Evolutionary conservation across 2,329 filamentous ascomycete species (phyloP), one percentile per base, ranked within the genome.

Genomic region (Claviceps digitariae): DNA sequence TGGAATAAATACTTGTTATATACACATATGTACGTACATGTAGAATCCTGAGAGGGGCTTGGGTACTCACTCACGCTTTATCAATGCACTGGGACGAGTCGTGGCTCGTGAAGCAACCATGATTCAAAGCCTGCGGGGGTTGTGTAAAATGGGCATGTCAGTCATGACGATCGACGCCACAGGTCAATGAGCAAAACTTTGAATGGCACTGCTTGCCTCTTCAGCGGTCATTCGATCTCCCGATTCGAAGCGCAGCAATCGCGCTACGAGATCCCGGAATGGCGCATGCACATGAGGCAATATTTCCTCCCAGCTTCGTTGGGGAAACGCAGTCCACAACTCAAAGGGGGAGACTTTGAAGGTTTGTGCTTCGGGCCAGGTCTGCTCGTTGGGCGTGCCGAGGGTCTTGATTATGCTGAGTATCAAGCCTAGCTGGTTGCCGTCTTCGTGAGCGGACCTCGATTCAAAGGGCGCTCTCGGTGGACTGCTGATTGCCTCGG

Each of bases 331-430:
- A 43, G 82, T 78, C 70, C 95, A 98, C 66, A 90, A 94, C 15
- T 90, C 87, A 77, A 95, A 98, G 20, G 95, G 93, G 0, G 87
- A 86, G 1, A 82, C 81, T 55, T 68, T 74, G 62, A 94, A 85
- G 1, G 64, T 63, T 12, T 69, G 69, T 5, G 87, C 86, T 67
- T 90, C 88, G 2, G 93, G 93, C 93, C 93, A 98, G 0, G 74
- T 81, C 51, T 83, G 73, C n/a, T 75, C 68, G 46, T 85, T 86
- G 0, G 93, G 93, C 1, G 90, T 96, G 1, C 94, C 94, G 7
- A 98, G 68, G 0, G 85, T 94, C 68, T 87, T 84, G 70, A 98
- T 97, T 38, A 97, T 91, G 63, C 89, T 95, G 52, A 90, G 77
- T 54, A 98, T 91, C 50, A 98, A 74, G 0, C 88, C 87, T 41